Conservation (phyloP, 2,329 filamentous ascomycete species). For the Aspergillus sclerotialis region DNA sequence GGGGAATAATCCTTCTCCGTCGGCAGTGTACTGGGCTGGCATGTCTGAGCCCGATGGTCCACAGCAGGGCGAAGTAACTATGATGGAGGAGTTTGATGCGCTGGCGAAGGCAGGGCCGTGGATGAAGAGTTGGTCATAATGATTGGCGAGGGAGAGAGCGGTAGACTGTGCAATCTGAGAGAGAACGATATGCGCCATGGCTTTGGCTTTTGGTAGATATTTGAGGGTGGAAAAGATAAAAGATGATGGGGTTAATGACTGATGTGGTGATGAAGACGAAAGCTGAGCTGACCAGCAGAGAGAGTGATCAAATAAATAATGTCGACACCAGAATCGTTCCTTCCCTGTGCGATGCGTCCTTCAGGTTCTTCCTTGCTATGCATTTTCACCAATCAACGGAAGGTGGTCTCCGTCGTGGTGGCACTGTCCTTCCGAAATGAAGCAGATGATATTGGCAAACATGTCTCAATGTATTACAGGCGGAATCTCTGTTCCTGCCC, state of each 20-base stretch:
- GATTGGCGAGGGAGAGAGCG: constrained; percentile 8
- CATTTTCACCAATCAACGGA: neutral
- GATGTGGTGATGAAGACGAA: neutral
- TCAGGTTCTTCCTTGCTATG: neutral
- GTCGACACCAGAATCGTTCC: too few species aligned
- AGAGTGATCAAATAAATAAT: neutral
- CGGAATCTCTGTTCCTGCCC: too few species aligned
- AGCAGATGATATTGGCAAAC: neutral
- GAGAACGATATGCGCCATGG: constrained; percentile 9
- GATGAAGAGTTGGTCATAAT: constrained; percentile 19
- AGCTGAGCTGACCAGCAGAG: neutral
- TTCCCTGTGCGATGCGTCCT: too few species aligned
- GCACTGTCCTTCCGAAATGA: neutral
- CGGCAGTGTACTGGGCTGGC: constrained; percentile 31
- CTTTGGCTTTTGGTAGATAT: constrained; percentile 10
- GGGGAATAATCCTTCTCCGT: constrained; percentile 36
- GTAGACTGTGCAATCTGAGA: constrained; percentile 11
- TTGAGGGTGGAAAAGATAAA: constrained; percentile 3
- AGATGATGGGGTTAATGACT: neutral
- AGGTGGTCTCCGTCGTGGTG: too few species aligned
- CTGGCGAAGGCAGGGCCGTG: constrained; percentile 15
- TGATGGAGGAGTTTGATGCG: constrained; percentile 12
- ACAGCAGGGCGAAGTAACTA: constrained; percentile 16
- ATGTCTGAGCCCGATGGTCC: constrained; percentile 25
- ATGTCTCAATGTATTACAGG: neutral